Percentiles rank a stretch among this genome's conserved stretches.
phyloP scores from a whole-genome alignment of 1,284 basidiomycete genomes.

The Pholiota adiposa region DNA sequence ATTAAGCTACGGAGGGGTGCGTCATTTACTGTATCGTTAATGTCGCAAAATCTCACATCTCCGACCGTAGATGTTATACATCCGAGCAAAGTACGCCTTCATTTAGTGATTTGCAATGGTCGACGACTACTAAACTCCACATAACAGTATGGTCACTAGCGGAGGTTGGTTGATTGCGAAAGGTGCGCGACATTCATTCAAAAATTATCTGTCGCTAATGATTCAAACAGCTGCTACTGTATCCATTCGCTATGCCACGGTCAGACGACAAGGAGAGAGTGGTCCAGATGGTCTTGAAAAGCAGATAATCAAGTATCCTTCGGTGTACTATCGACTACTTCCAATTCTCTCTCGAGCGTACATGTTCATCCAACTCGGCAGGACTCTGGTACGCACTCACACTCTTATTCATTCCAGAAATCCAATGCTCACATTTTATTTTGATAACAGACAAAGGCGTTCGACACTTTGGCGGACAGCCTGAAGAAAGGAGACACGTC shows the following conservation, averaged over 20 bases:
- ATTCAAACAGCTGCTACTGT: conserved; percentile 62
- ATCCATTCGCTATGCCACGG: conserved; percentile 74
- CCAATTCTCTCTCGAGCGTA: conserved; percentile 73
- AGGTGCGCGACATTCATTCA: conserved; percentile 7
- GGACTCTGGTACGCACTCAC: conserved; percentile 60
- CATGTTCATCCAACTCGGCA: conserved; percentile 72
- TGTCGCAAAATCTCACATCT: neutral
- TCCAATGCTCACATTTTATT: neutral
- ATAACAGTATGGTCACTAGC: conserved; percentile 63
- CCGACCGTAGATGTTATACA: conserved; percentile 68
- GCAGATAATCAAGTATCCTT: conserved; percentile 73
- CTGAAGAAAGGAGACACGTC: conserved; percentile 62
- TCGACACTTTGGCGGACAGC: conserved; percentile 50
- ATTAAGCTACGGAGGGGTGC: conserved; percentile 77
- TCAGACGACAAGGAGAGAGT: conserved; percentile 69
- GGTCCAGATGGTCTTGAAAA: conserved; percentile 59
- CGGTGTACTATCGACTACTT: conserved; percentile 71
- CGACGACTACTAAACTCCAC: too few species aligned
- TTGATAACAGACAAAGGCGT: conserved; percentile 50
- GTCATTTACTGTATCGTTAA: conserved; percentile 28
- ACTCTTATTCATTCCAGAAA: neutral
- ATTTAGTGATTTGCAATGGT: neutral
- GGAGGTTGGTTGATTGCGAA: conserved; percentile 63
- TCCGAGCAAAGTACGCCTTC: conserved; percentile 52
- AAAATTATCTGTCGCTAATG: neutral